These are phyloP conservation scores for Balansia obtecta DNA, from an alignment of 2,329 filamentous ascomycete genomes.

Conservation along the genomic window DNA sequence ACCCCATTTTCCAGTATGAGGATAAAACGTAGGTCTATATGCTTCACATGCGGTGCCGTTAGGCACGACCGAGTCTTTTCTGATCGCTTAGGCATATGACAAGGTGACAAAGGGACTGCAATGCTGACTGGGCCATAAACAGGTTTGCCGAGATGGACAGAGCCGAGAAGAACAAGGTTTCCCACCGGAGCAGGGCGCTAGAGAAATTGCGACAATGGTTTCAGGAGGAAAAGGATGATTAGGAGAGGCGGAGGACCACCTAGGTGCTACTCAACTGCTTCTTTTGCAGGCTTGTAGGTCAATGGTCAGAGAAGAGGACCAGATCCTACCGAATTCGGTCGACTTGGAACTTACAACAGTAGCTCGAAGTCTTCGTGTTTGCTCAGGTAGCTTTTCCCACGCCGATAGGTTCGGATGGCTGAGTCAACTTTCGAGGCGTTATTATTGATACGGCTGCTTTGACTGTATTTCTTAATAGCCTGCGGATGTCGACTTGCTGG, in stretches of 20 bases:
- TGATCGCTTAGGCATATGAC: background rate
- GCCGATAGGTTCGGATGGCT: constrained; percentile 60
- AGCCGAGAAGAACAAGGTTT: constrained; percentile 77
- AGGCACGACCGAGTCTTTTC: too few species aligned
- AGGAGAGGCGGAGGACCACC: background rate
- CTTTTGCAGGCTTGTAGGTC: background rate
- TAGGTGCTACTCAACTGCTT: background rate
- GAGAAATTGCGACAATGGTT: constrained; percentile 79
- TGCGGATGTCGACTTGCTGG: constrained; percentile 65
- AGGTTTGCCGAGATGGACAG: constrained; percentile 93
- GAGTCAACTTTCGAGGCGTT: constrained; percentile 24
- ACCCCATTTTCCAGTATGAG: constrained; percentile 88
- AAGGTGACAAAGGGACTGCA: background rate
- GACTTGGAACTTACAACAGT: constrained; percentile 44
- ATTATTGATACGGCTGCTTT: constrained; percentile 31
- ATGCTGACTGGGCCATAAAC: constrained; percentile 1
- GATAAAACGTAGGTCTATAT: constrained; percentile 56
- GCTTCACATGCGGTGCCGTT: background rate
- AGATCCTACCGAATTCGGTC: background rate
- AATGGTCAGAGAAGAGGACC: background rate
- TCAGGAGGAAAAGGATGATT: background rate
- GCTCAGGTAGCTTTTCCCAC: constrained; percentile 53
- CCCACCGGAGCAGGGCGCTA: constrained; percentile 79
- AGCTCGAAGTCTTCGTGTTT: constrained; percentile 70
- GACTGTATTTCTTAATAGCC: constrained; percentile 45